Percentiles rank a stretch among this genome's conserved stretches.
Evolutionary conservation across 2,329 filamentous ascomycete species (phyloP).

Genomic region (Pestalotiopsis sp.): DNA sequence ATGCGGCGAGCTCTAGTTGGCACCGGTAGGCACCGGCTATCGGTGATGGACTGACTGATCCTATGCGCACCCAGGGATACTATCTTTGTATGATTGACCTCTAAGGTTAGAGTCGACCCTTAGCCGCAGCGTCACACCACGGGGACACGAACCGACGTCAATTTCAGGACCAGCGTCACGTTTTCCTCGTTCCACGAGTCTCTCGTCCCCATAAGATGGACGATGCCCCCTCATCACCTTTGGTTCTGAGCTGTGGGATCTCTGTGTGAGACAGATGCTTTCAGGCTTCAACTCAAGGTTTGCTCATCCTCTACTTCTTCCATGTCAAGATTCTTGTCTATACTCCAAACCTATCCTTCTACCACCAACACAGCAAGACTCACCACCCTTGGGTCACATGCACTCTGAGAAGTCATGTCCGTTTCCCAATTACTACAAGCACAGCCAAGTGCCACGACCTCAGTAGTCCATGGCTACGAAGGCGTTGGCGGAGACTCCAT

Average conservation of each 20-base stretch:
- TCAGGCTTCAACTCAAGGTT: constrained; percentile 16
- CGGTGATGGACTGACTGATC: constrained; percentile 7
- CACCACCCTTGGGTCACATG: neutral
- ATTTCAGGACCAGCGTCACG: constrained; percentile 1
- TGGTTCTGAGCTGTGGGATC: neutral
- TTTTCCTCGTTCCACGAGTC: neutral
- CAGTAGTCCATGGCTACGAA: constrained; percentile 19
- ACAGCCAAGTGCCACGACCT: constrained; percentile 22
- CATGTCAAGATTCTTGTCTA: neutral
- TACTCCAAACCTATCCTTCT: neutral
- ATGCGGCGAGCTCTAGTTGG: neutral
- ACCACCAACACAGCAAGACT: neutral
- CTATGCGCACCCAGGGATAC: neutral
- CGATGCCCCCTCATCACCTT: neutral
- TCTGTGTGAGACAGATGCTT: neutral
- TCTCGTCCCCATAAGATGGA: neutral
- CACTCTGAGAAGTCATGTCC: constrained; percentile 21
- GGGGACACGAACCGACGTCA: constrained; percentile 7
- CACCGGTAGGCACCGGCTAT: constrained; percentile 5
- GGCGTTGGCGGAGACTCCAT: constrained; percentile 30
- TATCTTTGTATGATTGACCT: neutral
- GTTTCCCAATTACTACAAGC: constrained; percentile 25
- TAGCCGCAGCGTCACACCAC: constrained; percentile 11
- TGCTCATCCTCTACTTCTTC: constrained; percentile 8
- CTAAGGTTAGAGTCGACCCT: neutral